Base-by-base conservation (phyloP, 371 early-diverging fungal species). In the Actinomucor elegans region DNA sequence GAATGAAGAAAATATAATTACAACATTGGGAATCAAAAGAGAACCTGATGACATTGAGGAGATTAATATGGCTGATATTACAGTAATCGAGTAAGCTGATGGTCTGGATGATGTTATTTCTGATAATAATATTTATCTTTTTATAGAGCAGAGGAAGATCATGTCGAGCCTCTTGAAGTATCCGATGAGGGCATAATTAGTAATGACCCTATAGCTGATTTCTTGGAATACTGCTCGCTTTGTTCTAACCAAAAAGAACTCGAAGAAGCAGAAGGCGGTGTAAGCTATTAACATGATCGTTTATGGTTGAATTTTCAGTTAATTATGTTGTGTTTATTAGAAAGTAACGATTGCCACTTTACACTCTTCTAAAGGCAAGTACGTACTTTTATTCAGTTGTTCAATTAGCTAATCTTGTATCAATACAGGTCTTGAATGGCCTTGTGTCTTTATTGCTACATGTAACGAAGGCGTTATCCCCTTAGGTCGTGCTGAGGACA, bases 381-480 rank as follows among this genome's bases (percentile, higher is more conserved):
- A 12, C 18, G 20, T 37, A 6, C 18, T 2, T 3, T 11, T 12
- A 0, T 12, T 21, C 23, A 23, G 11, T 21, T 2, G 24, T 23
- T 3, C 9, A 40, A 23, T 1, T 5, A 40, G 23, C 23, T 14
- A 12, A 21, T n/a, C 10, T 4, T 41, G 18, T 44, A 7, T 38
- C 37, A 14, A 38, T 38, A n/a, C n/a, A 71, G 85, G 85, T 18
- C 67, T 87, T 14, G 86, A 85, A 62, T 86, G 85, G 86, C 79
- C 84, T 21, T 67, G 71, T 26, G 86, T 85, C 0, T 87, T 84
- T 57, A 42, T 81, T 20, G 64, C 69, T n/a, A 73, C 75, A 2
- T 77, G 81, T 26, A 73, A 61, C 43, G 80, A 81, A 7, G 61
- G 65, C 24, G 27, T 81, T 31, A 75, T 85, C 7, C 86, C 86